Conservation (phyloP, 2,329 filamentous ascomycete species). For the Colletotrichum orchidophilum region DNA sequence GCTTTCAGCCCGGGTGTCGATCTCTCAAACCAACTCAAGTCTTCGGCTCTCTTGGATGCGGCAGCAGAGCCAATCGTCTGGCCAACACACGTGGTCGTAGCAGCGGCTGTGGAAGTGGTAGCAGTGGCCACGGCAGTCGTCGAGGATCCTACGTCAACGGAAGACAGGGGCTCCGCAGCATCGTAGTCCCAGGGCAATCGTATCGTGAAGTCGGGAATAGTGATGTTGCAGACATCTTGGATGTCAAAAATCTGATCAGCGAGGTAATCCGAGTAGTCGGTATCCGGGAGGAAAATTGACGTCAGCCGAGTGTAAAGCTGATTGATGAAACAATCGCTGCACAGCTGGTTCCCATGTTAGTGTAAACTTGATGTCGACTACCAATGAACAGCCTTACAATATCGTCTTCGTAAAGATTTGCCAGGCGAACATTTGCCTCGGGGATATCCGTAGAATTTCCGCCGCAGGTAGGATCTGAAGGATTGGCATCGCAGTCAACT, state of each 20-base stretch:
- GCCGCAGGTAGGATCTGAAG: neutral
- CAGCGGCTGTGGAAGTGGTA: neutral
- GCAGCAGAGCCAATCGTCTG: neutral
- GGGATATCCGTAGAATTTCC: slow-evolving; percentile 1
- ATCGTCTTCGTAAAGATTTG: slow-evolving; percentile 5
- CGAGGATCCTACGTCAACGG: neutral
- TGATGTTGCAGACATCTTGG: neutral
- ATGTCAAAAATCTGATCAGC: neutral
- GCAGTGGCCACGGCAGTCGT: neutral
- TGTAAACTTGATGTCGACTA: neutral
- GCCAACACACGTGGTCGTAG: neutral
- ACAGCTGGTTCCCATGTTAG: neutral
- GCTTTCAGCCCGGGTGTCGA: neutral
- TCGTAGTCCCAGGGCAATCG: neutral
- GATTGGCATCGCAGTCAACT: neutral
- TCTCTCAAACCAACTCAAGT: neutral
- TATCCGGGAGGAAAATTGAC: neutral
- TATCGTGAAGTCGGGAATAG: neutral
- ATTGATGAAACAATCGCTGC: neutral
- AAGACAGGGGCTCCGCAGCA: neutral
- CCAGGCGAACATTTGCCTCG: neutral
- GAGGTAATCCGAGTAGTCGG: neutral
- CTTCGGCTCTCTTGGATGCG: neutral
- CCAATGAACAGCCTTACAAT: neutral
- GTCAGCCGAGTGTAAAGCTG: neutral